Base-by-base conservation (phyloP, 768 basidiomycete genomes). In the Suillus lakei region DNA sequence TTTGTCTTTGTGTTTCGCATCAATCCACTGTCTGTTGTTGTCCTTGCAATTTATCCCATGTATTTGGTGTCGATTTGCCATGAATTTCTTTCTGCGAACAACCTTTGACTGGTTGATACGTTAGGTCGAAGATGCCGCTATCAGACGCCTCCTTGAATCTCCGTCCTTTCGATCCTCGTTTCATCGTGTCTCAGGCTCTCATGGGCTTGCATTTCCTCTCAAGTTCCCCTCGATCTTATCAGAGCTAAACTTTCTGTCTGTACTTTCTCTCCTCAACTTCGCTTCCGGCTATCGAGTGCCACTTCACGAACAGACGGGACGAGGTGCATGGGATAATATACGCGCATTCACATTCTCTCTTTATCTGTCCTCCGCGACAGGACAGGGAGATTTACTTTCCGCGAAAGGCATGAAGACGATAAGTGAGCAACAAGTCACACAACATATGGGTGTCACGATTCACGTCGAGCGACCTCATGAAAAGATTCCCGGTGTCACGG, bases 261-360 rank as follows among this genome's bases (percentile, higher is more conserved):
- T 92, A 9, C 85, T 95, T 48, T 87, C 89, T 3, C 82, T 95
- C 18, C 83, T 97, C 39, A 95, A 95, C 74, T 93, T 96, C 74
- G 91, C 85, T 5, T 92, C 91, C 1, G 92, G 91, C 41, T 96
- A 92, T 75, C 90, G 92, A 30, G 80, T 83, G 5, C 86, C 90
- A 5, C 83, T 96, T 44, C 93, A 92, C 75, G 77, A 78, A 16
- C 86, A 87, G 63, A 90, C 90, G 3, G 87, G 89, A 16, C 87
- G 92, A 48, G 93, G 94, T 26, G 92, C 93, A 67, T 95, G 89
- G 85, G 92, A 96, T 75, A 88, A 86, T 63, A 91, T 95, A 71
- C 85, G 91, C 60, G 89, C 88, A 3, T 84, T 96, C 60, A 81
- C 86, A 36, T 87, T 95, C 70, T 84, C 88, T 16, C 77, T 93